These are phyloP conservation scores for Aspergillus cristatus DNA, from an alignment of 495 filamentous ascomycete species.

Conservation along the genomic window DNA sequence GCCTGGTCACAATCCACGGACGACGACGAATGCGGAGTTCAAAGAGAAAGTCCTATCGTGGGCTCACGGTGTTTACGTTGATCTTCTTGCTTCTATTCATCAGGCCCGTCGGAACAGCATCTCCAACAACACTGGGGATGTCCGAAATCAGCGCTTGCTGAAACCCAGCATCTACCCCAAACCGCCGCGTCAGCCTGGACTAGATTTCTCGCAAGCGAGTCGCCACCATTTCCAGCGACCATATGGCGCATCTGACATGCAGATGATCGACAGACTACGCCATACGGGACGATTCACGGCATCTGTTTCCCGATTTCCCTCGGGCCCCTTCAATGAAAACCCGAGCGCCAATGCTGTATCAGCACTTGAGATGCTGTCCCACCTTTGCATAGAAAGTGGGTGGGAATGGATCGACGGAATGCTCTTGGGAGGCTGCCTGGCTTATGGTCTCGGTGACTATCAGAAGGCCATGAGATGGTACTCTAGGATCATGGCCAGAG, in stretches of 20 bases:
- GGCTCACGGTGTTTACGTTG: conserved; percentile 82
- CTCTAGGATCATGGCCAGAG: conserved; percentile 68
- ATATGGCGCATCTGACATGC: conserved; percentile 17
- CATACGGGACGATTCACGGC: conserved; percentile 22
- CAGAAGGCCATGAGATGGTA: conserved; percentile 85
- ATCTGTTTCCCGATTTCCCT: conserved; percentile 23
- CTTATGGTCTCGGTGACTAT: conserved; percentile 86
- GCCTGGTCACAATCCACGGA: conserved; percentile 11
- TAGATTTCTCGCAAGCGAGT: conserved; percentile 28
- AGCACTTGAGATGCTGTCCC: conserved; percentile 70
- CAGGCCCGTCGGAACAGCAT: conserved; percentile 42
- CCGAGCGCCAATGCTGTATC: conserved; percentile 45
- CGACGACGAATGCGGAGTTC: conserved; percentile 48
- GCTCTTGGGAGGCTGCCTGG: conserved; percentile 83
- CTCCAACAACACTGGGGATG: conserved; percentile 23
- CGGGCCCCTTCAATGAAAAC: conserved; percentile 24
- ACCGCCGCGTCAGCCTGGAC: conserved; percentile 45
- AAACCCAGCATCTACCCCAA: conserved; percentile 56
- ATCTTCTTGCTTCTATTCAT: conserved; percentile 70
- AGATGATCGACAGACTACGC: conserved; percentile 20
- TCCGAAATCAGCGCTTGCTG: conserved; percentile 26
- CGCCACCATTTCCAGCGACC: conserved; percentile 20
- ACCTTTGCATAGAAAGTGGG: conserved; percentile 73
- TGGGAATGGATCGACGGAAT: conserved; percentile 97
- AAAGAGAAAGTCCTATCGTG: conserved; percentile 75